phyloP scores from a whole-genome alignment of 202 grass and related monocot species.

The Thinopyrum obtusiflorum region DNA sequence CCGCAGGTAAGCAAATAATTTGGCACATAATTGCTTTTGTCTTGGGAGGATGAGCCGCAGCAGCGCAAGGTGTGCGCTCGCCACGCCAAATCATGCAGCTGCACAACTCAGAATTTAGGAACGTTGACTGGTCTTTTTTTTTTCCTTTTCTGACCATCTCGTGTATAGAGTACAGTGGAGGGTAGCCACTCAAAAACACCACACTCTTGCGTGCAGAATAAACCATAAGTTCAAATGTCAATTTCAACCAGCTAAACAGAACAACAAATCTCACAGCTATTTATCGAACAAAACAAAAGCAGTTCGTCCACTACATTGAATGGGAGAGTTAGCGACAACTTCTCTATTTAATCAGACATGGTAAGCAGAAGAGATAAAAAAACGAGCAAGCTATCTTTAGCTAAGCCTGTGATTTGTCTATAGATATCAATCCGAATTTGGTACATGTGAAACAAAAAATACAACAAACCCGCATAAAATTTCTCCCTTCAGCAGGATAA shows the following conservation, averaged over 20 bases:
- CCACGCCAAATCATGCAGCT: too few relatives aligned
- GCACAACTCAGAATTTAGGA: too few relatives aligned
- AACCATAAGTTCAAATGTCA: not conserved
- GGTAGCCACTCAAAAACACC: too few relatives aligned
- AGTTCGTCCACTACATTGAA: not conserved
- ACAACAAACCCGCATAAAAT: not conserved
- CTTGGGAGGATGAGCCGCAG: too few relatives aligned
- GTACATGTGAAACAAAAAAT: not conserved
- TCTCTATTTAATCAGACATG: not conserved
- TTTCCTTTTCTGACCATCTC: too few relatives aligned
- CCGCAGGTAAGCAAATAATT: too few relatives aligned
- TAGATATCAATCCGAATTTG: not conserved
- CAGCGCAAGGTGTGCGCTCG: too few relatives aligned
- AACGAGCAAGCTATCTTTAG: conserved; percentile 15
- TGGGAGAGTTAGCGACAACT: conserved; percentile 2
- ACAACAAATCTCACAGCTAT: not conserved
- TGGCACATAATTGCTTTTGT: too few relatives aligned
- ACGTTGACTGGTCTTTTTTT: too few relatives aligned
- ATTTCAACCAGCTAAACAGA: not conserved
- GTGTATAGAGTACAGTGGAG: too few relatives aligned
- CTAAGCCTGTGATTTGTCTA: conserved; percentile 25
- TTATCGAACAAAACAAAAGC: not conserved
- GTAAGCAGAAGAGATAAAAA: not conserved
- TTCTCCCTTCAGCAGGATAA: conserved; percentile 10
- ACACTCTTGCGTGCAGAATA: not conserved